A percentile compares a stretch with the other conserved stretches of the same genome.
phyloP scores from a whole-genome alignment of 805 yeast species.

The Hanseniaspora meyeri region DNA sequence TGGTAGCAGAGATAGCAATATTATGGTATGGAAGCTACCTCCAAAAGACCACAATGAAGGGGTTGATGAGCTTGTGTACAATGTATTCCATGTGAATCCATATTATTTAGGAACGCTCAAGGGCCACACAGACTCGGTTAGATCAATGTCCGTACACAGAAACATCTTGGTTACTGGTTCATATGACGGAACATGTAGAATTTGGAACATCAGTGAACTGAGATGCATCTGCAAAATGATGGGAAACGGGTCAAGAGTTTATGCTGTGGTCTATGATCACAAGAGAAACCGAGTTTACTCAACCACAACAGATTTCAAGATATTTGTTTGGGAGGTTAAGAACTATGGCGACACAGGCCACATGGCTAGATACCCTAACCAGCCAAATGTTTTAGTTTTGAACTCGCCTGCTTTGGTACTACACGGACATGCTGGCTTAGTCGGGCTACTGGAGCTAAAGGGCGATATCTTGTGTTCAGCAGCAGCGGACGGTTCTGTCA shows the following conservation, averaged over 20 bases:
- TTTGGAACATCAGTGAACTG: constrained; percentile 77
- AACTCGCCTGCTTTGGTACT: constrained; percentile 27
- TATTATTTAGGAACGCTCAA: constrained; percentile 54
- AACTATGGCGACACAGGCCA: constrained; percentile 10
- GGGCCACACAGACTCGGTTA: constrained; percentile 71
- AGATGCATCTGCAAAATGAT: constrained; percentile 58
- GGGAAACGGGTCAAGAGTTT: constrained; percentile 81
- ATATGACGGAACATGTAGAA: constrained; percentile 79
- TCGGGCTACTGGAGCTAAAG: constrained; percentile 71
- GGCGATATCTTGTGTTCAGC: constrained; percentile 76
- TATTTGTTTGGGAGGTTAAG: constrained; percentile 66
- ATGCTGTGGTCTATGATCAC: constrained; percentile 74
- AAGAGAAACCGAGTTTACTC: constrained; percentile 70
- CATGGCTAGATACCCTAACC: constrained; percentile 10
- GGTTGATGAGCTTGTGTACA: constrained; percentile 25
- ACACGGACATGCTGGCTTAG: constrained; percentile 81
- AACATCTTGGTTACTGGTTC: constrained; percentile 78
- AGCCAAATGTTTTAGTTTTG: constrained; percentile 20
- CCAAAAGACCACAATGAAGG: constrained; percentile 24
- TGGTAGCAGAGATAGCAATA: constrained; percentile 74
- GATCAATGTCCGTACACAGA: constrained; percentile 79
- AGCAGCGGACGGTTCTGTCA: constrained; percentile 84
- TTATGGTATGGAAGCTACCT: constrained; percentile 79
- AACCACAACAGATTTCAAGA: constrained; percentile 81
- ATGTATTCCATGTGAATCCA: constrained; percentile 36